These are phyloP conservation scores for Ogataea pini DNA, from an alignment of 805 yeast genomes.

Conservation along the genomic window DNA sequence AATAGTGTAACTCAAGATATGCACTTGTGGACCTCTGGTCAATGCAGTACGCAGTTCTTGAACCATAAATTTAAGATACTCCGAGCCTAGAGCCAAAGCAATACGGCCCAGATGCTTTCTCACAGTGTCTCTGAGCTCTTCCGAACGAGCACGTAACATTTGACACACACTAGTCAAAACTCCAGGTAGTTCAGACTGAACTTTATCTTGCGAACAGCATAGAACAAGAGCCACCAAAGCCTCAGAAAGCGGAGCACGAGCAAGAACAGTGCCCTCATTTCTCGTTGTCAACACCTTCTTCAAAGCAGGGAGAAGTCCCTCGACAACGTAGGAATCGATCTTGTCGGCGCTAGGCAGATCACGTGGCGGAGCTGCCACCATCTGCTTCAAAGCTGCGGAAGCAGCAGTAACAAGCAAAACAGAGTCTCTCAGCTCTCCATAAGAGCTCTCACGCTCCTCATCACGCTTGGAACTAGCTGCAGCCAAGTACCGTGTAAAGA, in stretches of 20 bases:
- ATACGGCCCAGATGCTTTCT: conserved; percentile 73
- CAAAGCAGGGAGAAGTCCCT: conserved; percentile 62
- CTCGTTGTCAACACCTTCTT: conserved; percentile 59
- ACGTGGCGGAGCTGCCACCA: conserved; percentile 6
- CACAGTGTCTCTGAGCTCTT: conserved; percentile 83
- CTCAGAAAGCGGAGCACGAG: conserved; percentile 78
- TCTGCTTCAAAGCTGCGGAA: conserved; percentile 44
- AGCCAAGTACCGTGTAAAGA: conserved; percentile 64
- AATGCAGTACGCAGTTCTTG: conserved; percentile 78
- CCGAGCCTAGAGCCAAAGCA: conserved; percentile 65
- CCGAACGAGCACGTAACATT: conserved; percentile 79
- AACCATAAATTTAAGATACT: conserved; percentile 70
- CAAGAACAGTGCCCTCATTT: conserved; percentile 75
- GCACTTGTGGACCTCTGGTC: conserved; percentile 88
- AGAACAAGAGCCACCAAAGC: conserved; percentile 69
- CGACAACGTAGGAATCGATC: conserved; percentile 49
- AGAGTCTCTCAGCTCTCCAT: conserved; percentile 52
- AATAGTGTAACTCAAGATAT: conserved; percentile 84
- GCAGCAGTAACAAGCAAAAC: conserved; percentile 60
- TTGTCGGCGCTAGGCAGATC: conserved; percentile 32
- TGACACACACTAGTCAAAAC: conserved; percentile 86
- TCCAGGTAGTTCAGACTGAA: conserved; percentile 71
- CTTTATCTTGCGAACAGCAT: conserved; percentile 57
- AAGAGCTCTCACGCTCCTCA: conserved; percentile 27
- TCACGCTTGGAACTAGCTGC: conserved; percentile 24